These are phyloP conservation scores for Phylloporus sp. DNA, from an alignment of 768 basidiomycete genomes.

Conservation along the genomic window DNA sequence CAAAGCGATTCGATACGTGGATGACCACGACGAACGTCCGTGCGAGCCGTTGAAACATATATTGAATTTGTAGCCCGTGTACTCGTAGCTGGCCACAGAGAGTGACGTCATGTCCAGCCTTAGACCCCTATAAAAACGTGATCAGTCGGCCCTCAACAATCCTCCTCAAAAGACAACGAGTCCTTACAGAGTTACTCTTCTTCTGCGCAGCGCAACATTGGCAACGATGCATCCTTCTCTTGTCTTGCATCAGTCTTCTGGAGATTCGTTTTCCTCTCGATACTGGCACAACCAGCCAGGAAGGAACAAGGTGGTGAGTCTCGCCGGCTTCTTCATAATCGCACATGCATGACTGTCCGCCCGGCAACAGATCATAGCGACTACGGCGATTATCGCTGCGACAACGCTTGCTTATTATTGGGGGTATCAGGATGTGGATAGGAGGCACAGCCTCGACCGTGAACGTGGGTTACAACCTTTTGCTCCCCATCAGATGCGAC, in stretches of 20 bases:
- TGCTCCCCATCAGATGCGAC: not conserved
- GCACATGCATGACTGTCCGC: not conserved
- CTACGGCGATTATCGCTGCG: constrained; percentile 24
- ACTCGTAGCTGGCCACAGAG: no score
- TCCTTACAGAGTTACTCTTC: not conserved
- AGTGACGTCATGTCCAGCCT: constrained; percentile 27
- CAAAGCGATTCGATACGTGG: no score
- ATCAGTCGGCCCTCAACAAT: constrained; percentile 15
- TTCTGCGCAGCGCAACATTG: not conserved
- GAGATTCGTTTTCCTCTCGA: constrained; percentile 26
- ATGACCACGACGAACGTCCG: no score
- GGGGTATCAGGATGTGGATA: constrained; percentile 34
- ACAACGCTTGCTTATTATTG: constrained; percentile 35
- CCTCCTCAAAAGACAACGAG: not conserved
- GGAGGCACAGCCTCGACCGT: constrained; percentile 25
- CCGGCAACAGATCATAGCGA: constrained; percentile 28
- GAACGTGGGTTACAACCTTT: constrained; percentile 15
- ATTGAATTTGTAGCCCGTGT: not conserved
- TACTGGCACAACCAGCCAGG: constrained; percentile 33
- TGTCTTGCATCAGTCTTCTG: constrained; percentile 22
- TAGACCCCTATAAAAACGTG: constrained; percentile 20
- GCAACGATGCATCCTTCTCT: constrained; percentile 24
- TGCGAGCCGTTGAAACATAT: not conserved
- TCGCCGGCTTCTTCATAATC: not conserved
- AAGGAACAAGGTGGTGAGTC: constrained; percentile 31